Conservation (phyloP, 768 basidiomycete genomes). For the Phylloporus scabripes region DNA sequence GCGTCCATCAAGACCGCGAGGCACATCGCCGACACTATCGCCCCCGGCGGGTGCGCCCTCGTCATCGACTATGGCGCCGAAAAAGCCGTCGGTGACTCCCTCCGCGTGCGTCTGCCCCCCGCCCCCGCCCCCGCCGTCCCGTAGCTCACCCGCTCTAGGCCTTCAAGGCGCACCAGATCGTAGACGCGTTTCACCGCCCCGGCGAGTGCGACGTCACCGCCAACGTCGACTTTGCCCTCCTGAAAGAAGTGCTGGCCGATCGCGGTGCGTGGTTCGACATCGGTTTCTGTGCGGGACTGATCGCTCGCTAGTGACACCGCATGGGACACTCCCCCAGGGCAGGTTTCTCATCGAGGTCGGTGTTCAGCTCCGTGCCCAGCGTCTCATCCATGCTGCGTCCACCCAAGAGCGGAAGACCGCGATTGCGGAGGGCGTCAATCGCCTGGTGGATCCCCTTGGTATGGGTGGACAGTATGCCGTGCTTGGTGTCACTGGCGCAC, state of each 20-base stretch:
- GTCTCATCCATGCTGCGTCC: slow-evolving; percentile 48
- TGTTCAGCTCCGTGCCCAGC: slow-evolving; percentile 56
- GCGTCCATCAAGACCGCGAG: slow-evolving; percentile 64
- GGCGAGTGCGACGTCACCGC: slow-evolving; percentile 90
- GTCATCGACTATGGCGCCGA: slow-evolving; percentile 88
- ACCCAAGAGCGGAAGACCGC: slow-evolving; percentile 45
- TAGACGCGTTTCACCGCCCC: slow-evolving; percentile 77
- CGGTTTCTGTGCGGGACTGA: slow-evolving; percentile 5
- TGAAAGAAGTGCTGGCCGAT: slow-evolving; percentile 68
- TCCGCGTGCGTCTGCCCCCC: slow-evolving; percentile 64
- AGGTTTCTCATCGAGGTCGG: slow-evolving; percentile 79
- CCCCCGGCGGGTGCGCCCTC: slow-evolving; percentile 53
- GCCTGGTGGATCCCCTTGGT: slow-evolving; percentile 71
- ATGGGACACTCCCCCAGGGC: slow-evolving; percentile 72
- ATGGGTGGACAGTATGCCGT: slow-evolving; percentile 91
- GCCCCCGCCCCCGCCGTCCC: no score
- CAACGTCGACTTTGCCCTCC: slow-evolving; percentile 94
- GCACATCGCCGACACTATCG: slow-evolving; percentile 59
- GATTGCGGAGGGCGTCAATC: slow-evolving; percentile 54
- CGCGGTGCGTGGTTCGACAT: slow-evolving; percentile 43
- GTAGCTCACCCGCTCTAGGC: slow-evolving; percentile 46
- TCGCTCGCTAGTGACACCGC: slow-evolving; percentile 32
- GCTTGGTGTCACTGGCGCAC: slow-evolving; percentile 46
- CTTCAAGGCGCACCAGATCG: slow-evolving; percentile 81
- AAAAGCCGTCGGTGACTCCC: slow-evolving; percentile 61